Evolutionary conservation across 768 basidiomycete species (phyloP), one percentile per base, ranked within the genome.

Genomic region (Rubroboletus satanas): DNA sequence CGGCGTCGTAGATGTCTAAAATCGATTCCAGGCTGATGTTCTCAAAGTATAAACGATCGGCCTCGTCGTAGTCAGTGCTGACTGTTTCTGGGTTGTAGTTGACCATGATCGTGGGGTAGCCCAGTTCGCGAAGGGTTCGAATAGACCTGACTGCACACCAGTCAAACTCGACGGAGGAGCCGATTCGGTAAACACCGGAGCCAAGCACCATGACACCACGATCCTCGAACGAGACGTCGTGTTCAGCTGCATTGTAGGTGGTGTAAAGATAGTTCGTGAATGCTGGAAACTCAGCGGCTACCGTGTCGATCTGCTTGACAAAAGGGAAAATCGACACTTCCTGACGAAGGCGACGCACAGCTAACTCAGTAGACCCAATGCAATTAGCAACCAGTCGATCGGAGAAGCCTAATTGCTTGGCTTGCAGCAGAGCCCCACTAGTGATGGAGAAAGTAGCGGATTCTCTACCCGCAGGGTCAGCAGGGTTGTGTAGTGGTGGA

Each of bases 51-150:
- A 99, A 80, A 29, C 95, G 84, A 69, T 99, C 96, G 28, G 96
- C 96, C 67, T 98, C 96, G 74, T 98, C 97, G 73, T 98, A 98
- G 72, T 98, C 96, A 32, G 97, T 98, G 66, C 90, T 93, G 71
- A 99, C 97, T 1, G 97, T 99, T 76, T 98, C 96, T 14, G 96
- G 97, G 72, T 99, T 98, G 75, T 98, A 98, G 76, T 99, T 98
- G 76, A 98, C 90, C 96, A 98, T 99, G 72, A 98, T 84, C 5
- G 96, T 98, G 58, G 91, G 92, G 46, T 93, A 75, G 17, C 95
- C 94, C 65, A 90, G 87, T n/a, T 96, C 90, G 60, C 95, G 92
- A 29, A 99, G 79, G 0, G 97, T 98, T 62, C 96, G 79, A 68
- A 98, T 98, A 32, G 95, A 93, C 46, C 95, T 88, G 50, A 99